Percentiles rank a stretch among this genome's conserved stretches.
Conservation (phyloP, 2,329 filamentous ascomycete species). For the Achaetomium macrosporum region DNA sequence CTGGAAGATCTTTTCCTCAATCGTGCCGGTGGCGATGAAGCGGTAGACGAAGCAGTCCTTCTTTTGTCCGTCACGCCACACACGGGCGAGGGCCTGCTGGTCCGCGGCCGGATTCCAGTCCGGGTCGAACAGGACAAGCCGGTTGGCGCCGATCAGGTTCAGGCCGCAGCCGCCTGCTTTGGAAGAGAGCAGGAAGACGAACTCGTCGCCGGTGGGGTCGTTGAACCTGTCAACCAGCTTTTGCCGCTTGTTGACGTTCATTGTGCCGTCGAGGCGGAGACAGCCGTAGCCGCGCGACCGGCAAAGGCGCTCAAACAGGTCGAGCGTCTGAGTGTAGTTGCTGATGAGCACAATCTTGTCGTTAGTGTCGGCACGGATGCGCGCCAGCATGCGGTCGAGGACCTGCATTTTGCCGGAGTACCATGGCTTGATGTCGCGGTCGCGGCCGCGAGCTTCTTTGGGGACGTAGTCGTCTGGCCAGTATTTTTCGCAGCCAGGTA, state of each 20-base stretch:
- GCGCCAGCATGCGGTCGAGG: conserved; percentile 93
- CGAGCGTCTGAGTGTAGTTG: conserved; percentile 95
- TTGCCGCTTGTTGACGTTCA: conserved; percentile 95
- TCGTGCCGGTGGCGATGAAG: conserved; percentile 97
- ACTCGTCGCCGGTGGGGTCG: conserved; percentile 81
- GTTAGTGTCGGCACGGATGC: conserved; percentile 91
- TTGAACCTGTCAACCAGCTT: conserved; percentile 99
- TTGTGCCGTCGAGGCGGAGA: conserved; percentile 87
- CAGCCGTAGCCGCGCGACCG: conserved; percentile 77
- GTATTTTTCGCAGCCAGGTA: conserved; percentile 77
- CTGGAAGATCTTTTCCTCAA: conserved; percentile 99
- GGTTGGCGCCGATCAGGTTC: conserved; percentile 90
- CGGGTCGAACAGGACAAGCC: conserved; percentile 91
- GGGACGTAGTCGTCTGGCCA: conserved; percentile 85
- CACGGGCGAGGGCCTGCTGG: conserved; percentile 91
- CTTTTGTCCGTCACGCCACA: conserved; percentile 98
- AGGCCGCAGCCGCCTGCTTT: conserved; percentile 96
- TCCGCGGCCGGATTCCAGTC: conserved; percentile 98
- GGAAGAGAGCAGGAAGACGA: conserved; percentile 91
- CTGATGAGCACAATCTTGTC: conserved; percentile 99
- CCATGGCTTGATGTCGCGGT: conserved; percentile 89
- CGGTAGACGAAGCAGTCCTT: conserved; percentile 99
- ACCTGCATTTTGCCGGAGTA: conserved; percentile 99
- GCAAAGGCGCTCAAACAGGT: conserved; percentile 89
- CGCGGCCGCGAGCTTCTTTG: conserved; percentile 79